phyloP scores from a whole-genome alignment of 257 asterid species.

The Coffea eugenioides region DNA sequence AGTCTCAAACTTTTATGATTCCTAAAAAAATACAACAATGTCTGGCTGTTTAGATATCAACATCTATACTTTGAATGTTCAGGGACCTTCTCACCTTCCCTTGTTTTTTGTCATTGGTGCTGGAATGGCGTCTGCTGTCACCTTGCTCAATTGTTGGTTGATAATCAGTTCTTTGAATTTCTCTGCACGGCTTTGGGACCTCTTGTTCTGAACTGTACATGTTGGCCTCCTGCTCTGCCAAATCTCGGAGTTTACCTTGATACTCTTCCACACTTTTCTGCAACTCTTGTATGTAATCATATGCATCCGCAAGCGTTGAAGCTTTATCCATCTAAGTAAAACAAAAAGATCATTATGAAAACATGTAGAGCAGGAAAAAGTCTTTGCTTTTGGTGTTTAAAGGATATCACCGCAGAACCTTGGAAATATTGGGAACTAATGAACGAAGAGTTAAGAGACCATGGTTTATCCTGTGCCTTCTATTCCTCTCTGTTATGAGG shows the following conservation, averaged over 20 bases:
- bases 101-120: slow-evolving; percentile 28
- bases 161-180: slow-evolving; percentile 1
- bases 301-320: slow-evolving; percentile 64
- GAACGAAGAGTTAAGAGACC: slow-evolving; percentile 70
- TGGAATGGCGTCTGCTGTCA: slow-evolving; percentile 2
- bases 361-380: not conserved
- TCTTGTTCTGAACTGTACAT: slow-evolving; percentile 20
- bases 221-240: slow-evolving; percentile 34
- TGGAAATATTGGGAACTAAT: slow-evolving; percentile 76
- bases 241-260: slow-evolving; percentile 39
- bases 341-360: not conserved
- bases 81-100: slow-evolving; percentile 31
- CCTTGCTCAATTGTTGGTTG: slow-evolving; percentile 7
- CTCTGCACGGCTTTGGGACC: slow-evolving; percentile 17
- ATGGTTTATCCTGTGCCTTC: slow-evolving; percentile 73
- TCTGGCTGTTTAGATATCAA: not conserved
- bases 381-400: not conserved
- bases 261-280: slow-evolving; percentile 29
- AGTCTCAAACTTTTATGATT: not conserved
- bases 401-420: slow-evolving; percentile 39
- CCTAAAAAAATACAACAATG: not conserved
- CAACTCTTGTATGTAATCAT: slow-evolving; percentile 62
- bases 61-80: not conserved
- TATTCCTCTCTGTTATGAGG: slow-evolving; percentile 74
- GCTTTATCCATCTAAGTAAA: slow-evolving; percentile 63